Conservation (phyloP, 768 basidiomycete species). For the Russula compacta region DNA sequence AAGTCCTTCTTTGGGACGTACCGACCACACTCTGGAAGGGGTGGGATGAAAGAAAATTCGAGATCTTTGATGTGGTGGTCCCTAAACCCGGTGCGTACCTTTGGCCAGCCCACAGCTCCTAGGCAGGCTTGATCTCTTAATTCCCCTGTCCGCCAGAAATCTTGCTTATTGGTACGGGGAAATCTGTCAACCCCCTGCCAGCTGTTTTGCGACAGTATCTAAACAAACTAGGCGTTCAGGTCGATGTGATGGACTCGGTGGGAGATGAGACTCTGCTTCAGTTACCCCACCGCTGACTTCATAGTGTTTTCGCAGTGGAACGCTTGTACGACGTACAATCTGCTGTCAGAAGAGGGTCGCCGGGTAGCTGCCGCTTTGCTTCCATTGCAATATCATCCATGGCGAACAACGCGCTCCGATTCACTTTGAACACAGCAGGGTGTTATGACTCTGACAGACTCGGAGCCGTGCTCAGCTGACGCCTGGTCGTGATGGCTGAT, state of each 20-base stretch:
- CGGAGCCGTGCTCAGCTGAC: background rate
- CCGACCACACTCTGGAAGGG: conserved; percentile 52
- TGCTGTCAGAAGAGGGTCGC: conserved; percentile 88
- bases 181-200: conserved; percentile 60
- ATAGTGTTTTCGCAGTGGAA: conserved; percentile 47
- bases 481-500: background rate
- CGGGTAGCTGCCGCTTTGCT: conserved; percentile 88
- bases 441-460: background rate
- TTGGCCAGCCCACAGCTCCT: background rate
- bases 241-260: conserved; percentile 87
- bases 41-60: conserved; percentile 69
- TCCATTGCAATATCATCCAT: conserved; percentile 47
- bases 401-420: conserved; percentile 30
- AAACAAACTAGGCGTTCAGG: conserved; percentile 68
- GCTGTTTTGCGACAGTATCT: conserved; percentile 55
- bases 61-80: conserved; percentile 70
- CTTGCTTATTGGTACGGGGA: conserved; percentile 81
- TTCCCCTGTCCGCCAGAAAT: conserved; percentile 50
- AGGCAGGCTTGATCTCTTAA: background rate
- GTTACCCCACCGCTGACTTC: background rate
- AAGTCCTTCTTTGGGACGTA: conserved; percentile 87
- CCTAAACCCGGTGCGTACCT: conserved; percentile 72
- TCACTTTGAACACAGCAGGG: background rate
- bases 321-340: conserved; percentile 92
- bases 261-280: background rate